Base-by-base conservation (phyloP, 1,284 basidiomycete species). In the Irpex sp. region DNA sequence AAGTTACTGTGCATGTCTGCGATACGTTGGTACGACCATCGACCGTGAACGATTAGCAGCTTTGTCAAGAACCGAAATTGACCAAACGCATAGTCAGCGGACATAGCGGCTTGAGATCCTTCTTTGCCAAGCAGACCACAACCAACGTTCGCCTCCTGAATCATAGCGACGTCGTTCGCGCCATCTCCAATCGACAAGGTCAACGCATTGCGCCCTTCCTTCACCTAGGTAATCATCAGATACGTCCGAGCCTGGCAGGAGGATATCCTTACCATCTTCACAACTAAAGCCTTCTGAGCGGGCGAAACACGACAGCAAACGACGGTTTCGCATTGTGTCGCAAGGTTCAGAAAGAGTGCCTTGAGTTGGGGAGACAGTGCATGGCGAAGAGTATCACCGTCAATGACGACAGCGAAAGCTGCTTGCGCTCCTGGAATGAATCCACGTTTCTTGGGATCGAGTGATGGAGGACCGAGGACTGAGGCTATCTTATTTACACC, bases 1-100 rank as follows among this genome's bases (percentile, higher is more conserved):
- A 98, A 98, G 77, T 96, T 97, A 67, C 91, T 91, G 72, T 96
- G 94, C 94, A 96, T 94, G 72, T 97, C 94, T n/a, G 96, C 95
- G 51, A 98, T 85, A 54, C 96, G 92, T 70, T 96, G 90, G 77
- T 98, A 98, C 40, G 93, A 96, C 96, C 96, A 97, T 49, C 95
- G 88, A 4, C 96, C 96, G 72, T 98, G 96, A 3, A 98, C 97
- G 64, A 99, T 84, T 15, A 99, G 81, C 49, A 98, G 79, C 74
- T 96, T 94, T 1, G 95, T 97, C 64, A 98, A 77, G 81, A 91
- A 98, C 61, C 96, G 83, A 82, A 99, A 99, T 74, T 98, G 97
- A 1, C 95, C 96, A 78, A 98, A 96, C 0, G 96, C 96, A 70
- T 98, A 98, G 76, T 98, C 97, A 13, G 97, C 96, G 21, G 95